Conservation (phyloP, 176 grass and related monocot species). For the Alopecurus myosuroides region DNA sequence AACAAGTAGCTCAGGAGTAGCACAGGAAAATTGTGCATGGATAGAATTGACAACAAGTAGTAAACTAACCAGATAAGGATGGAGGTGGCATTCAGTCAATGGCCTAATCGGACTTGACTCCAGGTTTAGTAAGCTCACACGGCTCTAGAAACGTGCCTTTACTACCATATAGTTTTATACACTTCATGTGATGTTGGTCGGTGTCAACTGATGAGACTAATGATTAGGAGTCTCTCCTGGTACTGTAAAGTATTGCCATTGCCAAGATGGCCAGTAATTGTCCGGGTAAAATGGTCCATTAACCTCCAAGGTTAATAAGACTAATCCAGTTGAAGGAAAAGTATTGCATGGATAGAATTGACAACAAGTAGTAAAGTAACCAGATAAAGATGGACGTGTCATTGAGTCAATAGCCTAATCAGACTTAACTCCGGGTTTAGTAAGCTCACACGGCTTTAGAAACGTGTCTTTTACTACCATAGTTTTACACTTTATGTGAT, state of each 20-base stretch:
- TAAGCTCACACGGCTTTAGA: conserved; percentile 3
- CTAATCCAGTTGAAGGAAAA: too few species aligned
- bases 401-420: conserved; percentile 2
- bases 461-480: not conserved
- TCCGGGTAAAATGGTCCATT: too few species aligned
- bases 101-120: not conserved
- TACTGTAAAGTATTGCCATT: too few species aligned
- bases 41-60: conserved; percentile 24
- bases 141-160: not conserved
- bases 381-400: conserved; percentile 16
- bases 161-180: not conserved
- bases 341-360: conserved; percentile 21
- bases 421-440: not conserved
- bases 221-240: too few species aligned
- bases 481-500: not conserved
- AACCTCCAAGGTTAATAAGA: too few species aligned
- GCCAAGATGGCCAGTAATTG: too few species aligned
- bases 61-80: conserved; percentile 32
- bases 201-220: not conserved
- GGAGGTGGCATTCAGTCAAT: not conserved
- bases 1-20: not conserved
- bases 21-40: not conserved
- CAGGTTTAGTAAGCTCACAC: not conserved
- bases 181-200: not conserved
- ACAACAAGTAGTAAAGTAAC: conserved; percentile 15